Evolutionary conservation across 805 yeast species (phyloP), one percentile per base, ranked within the genome.

Genomic region (Candida multigemmis): DNA sequence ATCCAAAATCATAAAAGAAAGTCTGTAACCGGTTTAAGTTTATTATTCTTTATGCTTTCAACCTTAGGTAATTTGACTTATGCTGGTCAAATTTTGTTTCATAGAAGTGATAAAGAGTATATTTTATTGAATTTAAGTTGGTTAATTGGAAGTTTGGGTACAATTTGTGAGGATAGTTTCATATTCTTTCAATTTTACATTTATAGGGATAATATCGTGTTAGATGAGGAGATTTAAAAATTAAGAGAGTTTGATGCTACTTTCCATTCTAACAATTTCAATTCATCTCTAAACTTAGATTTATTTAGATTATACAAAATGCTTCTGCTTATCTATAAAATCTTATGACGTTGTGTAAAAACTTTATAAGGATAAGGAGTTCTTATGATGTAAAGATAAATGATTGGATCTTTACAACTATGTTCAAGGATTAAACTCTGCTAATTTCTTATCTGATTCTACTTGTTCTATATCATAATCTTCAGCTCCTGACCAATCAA

Each of bases 21-120:
- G 42, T 80, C 94, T 4, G 86, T 86, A 30, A 68, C 73, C 31
- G 97, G 97, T 2, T 77, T 91, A 41, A 79, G 95, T 30, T 70
- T 89, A 35, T 68, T 84, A 27, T 82, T 81, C 53, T 80, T 81
- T 56, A 51, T 81, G 37, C 74, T 80, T 36, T 77, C 87, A 16
- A 69, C 80, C 7, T 56, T 79, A 41, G 93, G 91, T 12, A 81
- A 81, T 48, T 44, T 80, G 35, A 76, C 89, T 4, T 82, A 78
- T 41, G 82, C 86, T 13, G 69, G 74, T 25, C 86, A 80, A 46
- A 80, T 81, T 29, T 51, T 82, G 32, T 60, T 76, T 36, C 80
- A 67, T 50, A 60, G 87, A 40, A 62, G 62, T 25, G 89, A 82
- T 44, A 40, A 56, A 35, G 61, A 65, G 19, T 81, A 81, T 56